Percentiles rank a stretch among this genome's conserved stretches.
Evolutionary conservation across 2,329 filamentous ascomycete species (phyloP).

Genomic region (Xenoacremonium recifei): DNA sequence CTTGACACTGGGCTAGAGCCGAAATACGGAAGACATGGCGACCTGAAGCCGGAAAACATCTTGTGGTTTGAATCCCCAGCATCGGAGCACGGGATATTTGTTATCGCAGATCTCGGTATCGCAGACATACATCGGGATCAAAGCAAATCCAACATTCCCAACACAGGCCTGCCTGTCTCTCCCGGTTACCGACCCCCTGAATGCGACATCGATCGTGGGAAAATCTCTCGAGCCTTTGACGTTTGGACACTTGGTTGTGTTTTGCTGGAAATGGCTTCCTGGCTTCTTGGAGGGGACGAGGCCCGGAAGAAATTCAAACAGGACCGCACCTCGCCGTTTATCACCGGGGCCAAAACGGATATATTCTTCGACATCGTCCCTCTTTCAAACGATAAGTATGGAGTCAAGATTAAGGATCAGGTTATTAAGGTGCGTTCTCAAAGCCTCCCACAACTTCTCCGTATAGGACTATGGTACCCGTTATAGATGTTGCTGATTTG

Average conservation of each 20-base stretch:
- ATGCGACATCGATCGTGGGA: constrained; percentile 5
- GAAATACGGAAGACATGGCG: constrained; percentile 4
- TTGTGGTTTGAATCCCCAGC: constrained; percentile 5
- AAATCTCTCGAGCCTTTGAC: constrained; percentile 9
- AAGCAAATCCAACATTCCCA: constrained; percentile 13
- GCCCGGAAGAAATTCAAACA: not conserved
- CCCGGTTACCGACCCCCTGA: constrained; percentile 8
- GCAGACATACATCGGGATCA: constrained; percentile 2
- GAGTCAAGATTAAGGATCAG: constrained; percentile 6
- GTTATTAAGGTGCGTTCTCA: constrained; percentile 6
- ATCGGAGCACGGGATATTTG: not conserved
- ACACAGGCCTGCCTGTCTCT: not conserved
- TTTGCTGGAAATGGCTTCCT: constrained; percentile 9
- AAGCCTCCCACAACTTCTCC: not conserved
- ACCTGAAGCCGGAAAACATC: constrained; percentile 11
- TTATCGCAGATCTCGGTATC: constrained; percentile 8
- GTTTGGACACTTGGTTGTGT: constrained; percentile 11
- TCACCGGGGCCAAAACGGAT: not conserved
- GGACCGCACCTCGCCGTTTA: not conserved
- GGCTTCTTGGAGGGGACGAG: constrained; percentile 4
- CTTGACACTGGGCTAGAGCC: not conserved
- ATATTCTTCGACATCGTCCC: constrained; percentile 5
- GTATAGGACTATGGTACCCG: too few relatives aligned
- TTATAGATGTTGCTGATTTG: not conserved
- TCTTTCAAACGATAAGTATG: not conserved